Conservation (phyloP, 2,329 filamentous ascomycete species). For the Arthroderma sp. region DNA sequence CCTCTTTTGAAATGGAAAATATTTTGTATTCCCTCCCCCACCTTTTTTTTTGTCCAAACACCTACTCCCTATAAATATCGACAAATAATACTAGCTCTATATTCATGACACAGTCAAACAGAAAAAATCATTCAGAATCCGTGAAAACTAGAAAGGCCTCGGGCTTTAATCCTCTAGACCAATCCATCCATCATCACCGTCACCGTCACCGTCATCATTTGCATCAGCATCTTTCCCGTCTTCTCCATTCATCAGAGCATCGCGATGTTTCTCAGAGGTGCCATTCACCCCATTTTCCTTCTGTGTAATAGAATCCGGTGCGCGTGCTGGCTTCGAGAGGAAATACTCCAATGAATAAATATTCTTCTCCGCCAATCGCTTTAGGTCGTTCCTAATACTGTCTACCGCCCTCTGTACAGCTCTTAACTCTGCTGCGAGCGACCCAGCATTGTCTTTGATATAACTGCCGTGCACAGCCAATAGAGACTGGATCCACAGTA, state of each 20-base stretch:
- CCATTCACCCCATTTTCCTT: conserved; percentile 12
- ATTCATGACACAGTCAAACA: not conserved
- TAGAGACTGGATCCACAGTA: conserved; percentile 76
- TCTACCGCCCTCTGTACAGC: conserved; percentile 68
- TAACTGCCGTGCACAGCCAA: conserved; percentile 73
- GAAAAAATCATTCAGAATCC: not conserved
- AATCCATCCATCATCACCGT: conserved; percentile 40
- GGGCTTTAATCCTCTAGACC: conserved; percentile 35
- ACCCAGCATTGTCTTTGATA: conserved; percentile 65
- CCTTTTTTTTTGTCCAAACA: not conserved
- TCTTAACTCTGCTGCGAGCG: conserved; percentile 72
- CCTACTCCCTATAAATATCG: not conserved
- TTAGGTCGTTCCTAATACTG: conserved; percentile 69
- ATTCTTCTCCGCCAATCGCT: conserved; percentile 74
- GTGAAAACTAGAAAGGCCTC: not conserved
- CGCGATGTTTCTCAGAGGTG: no score
- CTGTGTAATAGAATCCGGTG: not conserved
- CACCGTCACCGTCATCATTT: conserved; percentile 16
- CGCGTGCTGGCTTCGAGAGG: conserved; percentile 36
- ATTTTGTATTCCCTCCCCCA: no score
- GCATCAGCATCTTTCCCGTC: conserved; percentile 18
- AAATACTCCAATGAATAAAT: conserved; percentile 81
- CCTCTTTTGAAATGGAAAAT: no score
- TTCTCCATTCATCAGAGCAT: conserved; percentile 8
- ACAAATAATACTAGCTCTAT: not conserved